Evolutionary conservation across 1,284 basidiomycete species (phyloP), one percentile per base, ranked within the genome.

Genomic region (Hypsizygus ulmarius): DNA sequence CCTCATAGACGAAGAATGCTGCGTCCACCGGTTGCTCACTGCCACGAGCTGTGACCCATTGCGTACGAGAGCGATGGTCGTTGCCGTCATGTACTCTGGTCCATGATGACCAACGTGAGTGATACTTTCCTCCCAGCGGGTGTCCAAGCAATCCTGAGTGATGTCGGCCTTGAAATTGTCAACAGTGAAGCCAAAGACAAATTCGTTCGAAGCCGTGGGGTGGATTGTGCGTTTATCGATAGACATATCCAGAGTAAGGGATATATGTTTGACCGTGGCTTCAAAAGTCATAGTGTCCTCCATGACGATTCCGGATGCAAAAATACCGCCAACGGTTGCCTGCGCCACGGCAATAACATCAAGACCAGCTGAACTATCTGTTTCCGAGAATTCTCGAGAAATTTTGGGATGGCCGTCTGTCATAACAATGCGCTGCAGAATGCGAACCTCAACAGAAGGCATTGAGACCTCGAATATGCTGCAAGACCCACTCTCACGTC

Each of bases 11-110:
- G 64, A 61, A n/a, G 53, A 62, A 49, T 62, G 57, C 1, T 55
- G 51, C 40, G 53, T 61, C 61, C 70, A 67, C 45, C 51, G 58
- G 42, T 59, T 54, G 16, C 58, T 35, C 14, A 59, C 25, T 29
- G 43, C 47, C 8, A 47, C 52, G 12, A 75, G 46, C 29, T 65
- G 59, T 11, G 50, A 50, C 14, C 53, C 53, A 33, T 60, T 65
- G n/a, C 60, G 60, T 12, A 57, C 59, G 12, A 71, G 49, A 3
- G 67, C 65, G 43, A 70, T 54, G 14, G 61, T 55, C 2, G 70
- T 63, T n/a, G 71, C 67, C 4, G 64, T 53, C 9, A 74, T 55
- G 46, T 76, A 69, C 58, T 75, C 74, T 5, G 77, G 77, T 33
- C 74, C 74, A 27, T 63, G 62, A 46, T 78, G 72, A 10, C 69